A percentile compares a stretch with the other conserved stretches of the same genome.
Evolutionary conservation across 129 eudicot genomes (phyloP).

Genomic region (Tagetes erecta): DNA sequence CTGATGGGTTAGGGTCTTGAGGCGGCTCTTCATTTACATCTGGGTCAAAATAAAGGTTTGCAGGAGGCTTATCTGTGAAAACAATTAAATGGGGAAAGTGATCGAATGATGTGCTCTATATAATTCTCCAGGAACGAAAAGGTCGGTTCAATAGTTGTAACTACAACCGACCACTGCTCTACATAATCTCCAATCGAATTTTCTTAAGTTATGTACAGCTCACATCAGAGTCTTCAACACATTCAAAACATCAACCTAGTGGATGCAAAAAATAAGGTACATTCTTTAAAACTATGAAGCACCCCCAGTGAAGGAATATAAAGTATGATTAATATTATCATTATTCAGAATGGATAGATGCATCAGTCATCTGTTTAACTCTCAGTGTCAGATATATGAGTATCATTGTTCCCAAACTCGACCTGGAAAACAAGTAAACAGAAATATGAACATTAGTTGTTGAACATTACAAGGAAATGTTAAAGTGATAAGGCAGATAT

Average conservation of each 20-base stretch:
- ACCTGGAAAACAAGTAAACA: slow-evolving; percentile 53
- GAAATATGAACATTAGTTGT: background rate
- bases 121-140: no score
- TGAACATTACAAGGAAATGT: background rate
- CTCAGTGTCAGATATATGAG: slow-evolving; percentile 76
- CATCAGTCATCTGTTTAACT: slow-evolving; percentile 56
- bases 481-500: background rate
- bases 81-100: no score
- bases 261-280: slow-evolving; percentile 5
- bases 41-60: background rate
- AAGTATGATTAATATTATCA: background rate
- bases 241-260: slow-evolving; percentile 10
- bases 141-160: background rate
- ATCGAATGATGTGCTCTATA: no score
- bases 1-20: background rate
- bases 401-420: slow-evolving; percentile 79
- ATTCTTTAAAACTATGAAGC: slow-evolving; percentile 18
- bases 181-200: background rate
- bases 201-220: slow-evolving; percentile 23
- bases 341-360: slow-evolving; percentile 41
- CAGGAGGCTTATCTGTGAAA: no score
- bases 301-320: background rate
- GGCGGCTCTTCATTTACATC: background rate
- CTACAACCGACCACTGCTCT: background rate
- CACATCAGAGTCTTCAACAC: slow-evolving; percentile 17